phyloP scores from a whole-genome alignment of 805 yeast genomes.

The Metschnikowia picachoensis region DNA sequence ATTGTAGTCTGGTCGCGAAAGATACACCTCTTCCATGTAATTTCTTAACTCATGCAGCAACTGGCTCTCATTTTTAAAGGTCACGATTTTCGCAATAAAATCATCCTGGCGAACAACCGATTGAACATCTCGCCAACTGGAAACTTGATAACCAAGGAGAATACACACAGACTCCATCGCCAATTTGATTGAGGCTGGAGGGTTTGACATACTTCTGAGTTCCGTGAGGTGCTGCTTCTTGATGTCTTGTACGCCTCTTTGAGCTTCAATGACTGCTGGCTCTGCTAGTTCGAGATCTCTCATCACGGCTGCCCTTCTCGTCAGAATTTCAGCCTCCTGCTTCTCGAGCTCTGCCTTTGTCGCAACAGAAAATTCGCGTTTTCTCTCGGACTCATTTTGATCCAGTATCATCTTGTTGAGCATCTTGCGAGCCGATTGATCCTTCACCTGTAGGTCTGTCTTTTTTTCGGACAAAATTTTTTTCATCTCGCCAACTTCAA shows the following conservation, averaged over 20 bases:
- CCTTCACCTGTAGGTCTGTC: constrained; percentile 48
- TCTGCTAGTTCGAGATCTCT: constrained; percentile 71
- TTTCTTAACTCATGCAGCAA: constrained; percentile 51
- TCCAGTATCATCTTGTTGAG: constrained; percentile 72
- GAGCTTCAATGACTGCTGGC: constrained; percentile 82
- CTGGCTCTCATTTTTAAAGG: constrained; percentile 60
- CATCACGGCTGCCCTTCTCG: constrained; percentile 52
- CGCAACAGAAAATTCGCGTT: constrained; percentile 76
- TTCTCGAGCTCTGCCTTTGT: constrained; percentile 65
- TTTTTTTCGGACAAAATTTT: constrained; percentile 52
- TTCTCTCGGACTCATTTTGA: constrained; percentile 90
- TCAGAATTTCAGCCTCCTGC: constrained; percentile 60
- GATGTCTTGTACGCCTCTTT: constrained; percentile 84
- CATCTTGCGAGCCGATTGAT: constrained; percentile 64
- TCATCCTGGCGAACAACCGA: constrained; percentile 78
- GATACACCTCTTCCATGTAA: constrained; percentile 55
- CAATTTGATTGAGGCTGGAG: constrained; percentile 82
- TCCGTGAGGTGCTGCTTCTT: constrained; percentile 91
- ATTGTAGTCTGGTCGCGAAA: constrained; percentile 61
- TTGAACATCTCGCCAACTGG: constrained; percentile 81
- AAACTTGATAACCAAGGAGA: constrained; percentile 65
- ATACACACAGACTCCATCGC: constrained; percentile 86
- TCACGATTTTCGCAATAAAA: constrained; percentile 77
- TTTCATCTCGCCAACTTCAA: constrained; percentile 63
- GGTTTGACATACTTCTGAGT: constrained; percentile 81